These are phyloP conservation scores for Starmerella sp. DNA, from an alignment of 805 yeast species.

Conservation along the genomic window DNA sequence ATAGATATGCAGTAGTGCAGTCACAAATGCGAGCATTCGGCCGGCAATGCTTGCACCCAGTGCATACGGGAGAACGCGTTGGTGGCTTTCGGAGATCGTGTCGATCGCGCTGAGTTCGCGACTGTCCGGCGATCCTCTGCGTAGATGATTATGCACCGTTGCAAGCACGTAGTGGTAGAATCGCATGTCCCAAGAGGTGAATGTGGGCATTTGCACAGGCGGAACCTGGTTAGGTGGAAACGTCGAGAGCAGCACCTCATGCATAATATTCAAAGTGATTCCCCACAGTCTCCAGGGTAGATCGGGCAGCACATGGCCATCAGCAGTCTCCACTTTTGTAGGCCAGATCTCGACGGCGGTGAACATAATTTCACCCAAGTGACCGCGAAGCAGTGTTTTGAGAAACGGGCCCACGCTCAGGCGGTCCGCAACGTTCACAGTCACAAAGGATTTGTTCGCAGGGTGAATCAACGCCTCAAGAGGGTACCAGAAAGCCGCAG, in stretches of 20 bases:
- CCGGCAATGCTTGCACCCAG: not conserved
- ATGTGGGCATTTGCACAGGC: conserved; percentile 18
- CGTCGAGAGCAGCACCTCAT: conserved; percentile 26
- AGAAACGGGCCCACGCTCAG: conserved; percentile 17
- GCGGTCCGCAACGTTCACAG: conserved; percentile 23
- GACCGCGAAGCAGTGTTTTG: conserved; percentile 7
- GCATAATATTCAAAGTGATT: conserved; percentile 28
- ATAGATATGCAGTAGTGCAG: not conserved
- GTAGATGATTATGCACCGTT: not conserved
- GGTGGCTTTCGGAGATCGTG: not conserved
- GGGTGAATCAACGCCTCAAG: conserved; percentile 22
- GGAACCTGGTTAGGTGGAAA: conserved; percentile 15
- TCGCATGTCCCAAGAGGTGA: conserved; percentile 24
- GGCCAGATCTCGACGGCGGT: conserved; percentile 23
- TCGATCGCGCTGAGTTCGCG: not conserved
- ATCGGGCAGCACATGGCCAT: conserved; percentile 7
- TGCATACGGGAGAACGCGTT: not conserved
- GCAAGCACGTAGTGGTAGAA: conserved; percentile 2
- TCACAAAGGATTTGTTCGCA: conserved; percentile 11
- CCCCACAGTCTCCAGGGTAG: conserved; percentile 32
- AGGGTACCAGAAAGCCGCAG: conserved; percentile 32
- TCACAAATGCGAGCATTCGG: not conserved
- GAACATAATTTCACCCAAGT: conserved; percentile 26
- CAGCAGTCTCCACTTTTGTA: not conserved
- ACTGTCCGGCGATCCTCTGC: not conserved